phyloP scores from a whole-genome alignment of 495 filamentous ascomycete genomes.

The Lentithecium fluviatile region DNA sequence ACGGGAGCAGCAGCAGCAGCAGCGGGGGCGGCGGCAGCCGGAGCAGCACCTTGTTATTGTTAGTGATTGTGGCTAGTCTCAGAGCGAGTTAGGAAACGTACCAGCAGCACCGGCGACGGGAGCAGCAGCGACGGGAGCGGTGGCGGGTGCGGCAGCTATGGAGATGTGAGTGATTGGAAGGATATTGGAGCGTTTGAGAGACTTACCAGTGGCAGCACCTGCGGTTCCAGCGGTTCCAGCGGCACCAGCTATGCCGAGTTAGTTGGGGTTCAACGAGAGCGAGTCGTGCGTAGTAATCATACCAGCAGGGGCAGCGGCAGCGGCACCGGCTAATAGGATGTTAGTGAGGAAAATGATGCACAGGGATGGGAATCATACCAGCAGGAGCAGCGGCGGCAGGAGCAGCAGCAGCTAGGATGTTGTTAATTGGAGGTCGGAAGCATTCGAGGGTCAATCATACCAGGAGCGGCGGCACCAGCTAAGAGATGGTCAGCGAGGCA shows the following conservation, averaged over 20 bases:
- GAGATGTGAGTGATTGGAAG: too few relatives aligned
- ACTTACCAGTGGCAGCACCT: conserved; percentile 5
- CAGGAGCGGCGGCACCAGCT: conserved; percentile 19
- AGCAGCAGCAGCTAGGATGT: conserved; percentile 16
- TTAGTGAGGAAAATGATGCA: background rate
- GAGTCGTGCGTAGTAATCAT: background rate
- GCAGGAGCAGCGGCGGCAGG: background rate
- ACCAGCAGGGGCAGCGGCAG: background rate
- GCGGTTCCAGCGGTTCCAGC: background rate
- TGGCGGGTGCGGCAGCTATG: conserved; percentile 5
- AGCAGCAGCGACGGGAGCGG: conserved; percentile 1
- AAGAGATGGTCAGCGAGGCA: background rate
- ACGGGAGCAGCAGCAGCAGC: conserved; percentile 1
- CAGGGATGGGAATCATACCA: too few relatives aligned
- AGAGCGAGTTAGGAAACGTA: too few relatives aligned
- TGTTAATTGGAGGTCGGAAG: too few relatives aligned
- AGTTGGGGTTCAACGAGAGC: background rate
- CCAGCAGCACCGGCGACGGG: conserved; percentile 4
- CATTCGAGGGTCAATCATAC: too few relatives aligned
- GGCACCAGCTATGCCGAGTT: background rate
- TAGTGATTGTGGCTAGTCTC: too few relatives aligned
- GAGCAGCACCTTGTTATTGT: background rate
- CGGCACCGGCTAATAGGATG: conserved; percentile 8
- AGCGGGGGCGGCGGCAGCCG: background rate
- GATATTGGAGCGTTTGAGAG: too few relatives aligned